Evolutionary conservation across 2,329 filamentous ascomycete species (phyloP).

Genomic region (Trichoderma sp.): DNA sequence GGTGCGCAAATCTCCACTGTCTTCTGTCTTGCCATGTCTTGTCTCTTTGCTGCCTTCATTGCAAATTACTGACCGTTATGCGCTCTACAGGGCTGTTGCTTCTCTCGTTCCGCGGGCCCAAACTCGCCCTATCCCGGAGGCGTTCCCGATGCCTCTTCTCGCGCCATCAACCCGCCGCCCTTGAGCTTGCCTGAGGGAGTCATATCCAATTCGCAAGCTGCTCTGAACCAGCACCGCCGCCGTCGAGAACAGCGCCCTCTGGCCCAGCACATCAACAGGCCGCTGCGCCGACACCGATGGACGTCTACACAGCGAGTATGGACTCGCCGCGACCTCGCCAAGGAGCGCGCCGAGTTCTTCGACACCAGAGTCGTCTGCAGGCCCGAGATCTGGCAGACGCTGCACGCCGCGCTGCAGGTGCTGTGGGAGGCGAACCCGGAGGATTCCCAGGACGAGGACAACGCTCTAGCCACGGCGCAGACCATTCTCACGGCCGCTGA

Average conservation of each 20-base stretch:
- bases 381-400: conserved; percentile 74
- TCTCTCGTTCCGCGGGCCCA: conserved; percentile 50
- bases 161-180: conserved; percentile 49
- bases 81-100: conserved; percentile 52
- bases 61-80: conserved; percentile 22
- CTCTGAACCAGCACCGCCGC: conserved; percentile 28
- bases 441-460: conserved; percentile 36
- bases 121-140: conserved; percentile 54
- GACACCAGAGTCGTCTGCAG: conserved; percentile 81
- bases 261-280: conserved; percentile 66
- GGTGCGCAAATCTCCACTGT: neutral
- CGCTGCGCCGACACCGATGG: conserved; percentile 65
- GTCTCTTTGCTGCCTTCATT: neutral
- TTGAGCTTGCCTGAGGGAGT: conserved; percentile 33
- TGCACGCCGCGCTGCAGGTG: conserved; percentile 65
- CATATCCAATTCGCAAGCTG: conserved; percentile 21
- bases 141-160: conserved; percentile 48
- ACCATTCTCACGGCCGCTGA: conserved; percentile 75
- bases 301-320: conserved; percentile 59
- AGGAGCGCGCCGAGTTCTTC: conserved; percentile 80
- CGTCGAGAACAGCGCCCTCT: conserved; percentile 43
- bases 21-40: neutral
- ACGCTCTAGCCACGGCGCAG: conserved; percentile 65
- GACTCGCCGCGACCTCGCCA: conserved; percentile 65
- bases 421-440: conserved; percentile 56